Conservation (phyloP, 441 rosid species). For the Pelargonium citronellum region DNA sequence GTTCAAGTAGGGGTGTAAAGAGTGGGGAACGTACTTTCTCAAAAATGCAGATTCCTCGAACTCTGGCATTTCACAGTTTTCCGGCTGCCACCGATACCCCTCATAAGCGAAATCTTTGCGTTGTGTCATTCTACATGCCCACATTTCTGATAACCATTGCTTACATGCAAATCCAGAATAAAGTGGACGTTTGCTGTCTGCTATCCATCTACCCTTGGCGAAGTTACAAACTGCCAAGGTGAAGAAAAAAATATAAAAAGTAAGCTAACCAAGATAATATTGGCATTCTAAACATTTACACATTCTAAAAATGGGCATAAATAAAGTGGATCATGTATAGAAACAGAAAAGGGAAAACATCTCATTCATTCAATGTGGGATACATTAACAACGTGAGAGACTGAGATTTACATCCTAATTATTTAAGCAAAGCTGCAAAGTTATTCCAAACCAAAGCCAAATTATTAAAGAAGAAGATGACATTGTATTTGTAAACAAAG, state of each 20-base stretch:
- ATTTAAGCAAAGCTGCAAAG: too few relatives aligned
- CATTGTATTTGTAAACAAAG: too few relatives aligned
- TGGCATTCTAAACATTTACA: too few relatives aligned
- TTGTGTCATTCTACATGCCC: slow-evolving; percentile 74
- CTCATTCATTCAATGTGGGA: too few relatives aligned
- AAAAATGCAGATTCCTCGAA: slow-evolving; percentile 59
- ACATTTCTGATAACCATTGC: slow-evolving; percentile 81
- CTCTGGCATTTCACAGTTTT: slow-evolving; percentile 55
- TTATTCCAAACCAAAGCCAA: too few relatives aligned
- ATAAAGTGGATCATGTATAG: not conserved
- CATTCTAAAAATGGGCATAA: not conserved
- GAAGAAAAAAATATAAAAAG: slow-evolving; percentile 10
- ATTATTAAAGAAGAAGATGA: too few relatives aligned
- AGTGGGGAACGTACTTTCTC: slow-evolving; percentile 36
- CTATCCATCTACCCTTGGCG: slow-evolving; percentile 75
- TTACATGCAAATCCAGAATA: slow-evolving; percentile 72
- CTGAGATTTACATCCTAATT: too few relatives aligned
- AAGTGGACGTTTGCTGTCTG: slow-evolving; percentile 51
- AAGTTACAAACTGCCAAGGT: slow-evolving; percentile 59
- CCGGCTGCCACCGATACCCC: slow-evolving; percentile 69
- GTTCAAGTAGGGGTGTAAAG: too few relatives aligned
- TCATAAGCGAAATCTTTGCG: slow-evolving; percentile 70
- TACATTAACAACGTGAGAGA: too few relatives aligned
- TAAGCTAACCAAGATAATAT: not conserved
- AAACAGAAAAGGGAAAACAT: too few relatives aligned